phyloP scores from a whole-genome alignment of 176 grass and related monocot species.

The Zizania latifolia region DNA sequence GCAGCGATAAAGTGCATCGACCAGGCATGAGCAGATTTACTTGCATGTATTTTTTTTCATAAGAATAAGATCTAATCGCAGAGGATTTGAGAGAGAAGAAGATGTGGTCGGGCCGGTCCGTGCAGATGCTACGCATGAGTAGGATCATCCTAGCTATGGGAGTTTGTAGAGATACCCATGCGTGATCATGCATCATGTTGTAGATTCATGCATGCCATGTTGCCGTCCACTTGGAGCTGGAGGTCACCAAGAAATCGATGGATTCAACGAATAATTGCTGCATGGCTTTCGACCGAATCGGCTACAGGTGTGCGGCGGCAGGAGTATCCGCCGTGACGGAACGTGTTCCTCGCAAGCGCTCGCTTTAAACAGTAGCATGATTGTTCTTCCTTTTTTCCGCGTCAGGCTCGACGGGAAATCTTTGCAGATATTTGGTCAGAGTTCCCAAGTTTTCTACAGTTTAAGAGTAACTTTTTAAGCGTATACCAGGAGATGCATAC shows the following conservation, averaged over 20 bases:
- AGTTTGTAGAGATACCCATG: not conserved
- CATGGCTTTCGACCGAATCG: not conserved
- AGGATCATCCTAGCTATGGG: not conserved
- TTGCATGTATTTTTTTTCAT: too few species aligned
- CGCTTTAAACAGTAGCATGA: not conserved
- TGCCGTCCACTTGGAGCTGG: slow-evolving; percentile 23
- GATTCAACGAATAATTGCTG: slow-evolving; percentile 6
- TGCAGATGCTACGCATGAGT: not conserved
- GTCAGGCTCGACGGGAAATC: not conserved
- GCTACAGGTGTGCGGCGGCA: not conserved
- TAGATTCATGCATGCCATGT: slow-evolving; percentile 9
- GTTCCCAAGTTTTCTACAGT: too few species aligned
- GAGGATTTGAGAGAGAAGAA: too few species aligned
- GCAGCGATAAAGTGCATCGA: too few species aligned
- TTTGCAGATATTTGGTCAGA: not conserved
- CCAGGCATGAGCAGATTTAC: too few species aligned
- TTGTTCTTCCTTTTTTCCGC: not conserved
- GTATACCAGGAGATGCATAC: too few species aligned
- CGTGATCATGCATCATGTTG: not conserved
- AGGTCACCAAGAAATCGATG: not conserved
- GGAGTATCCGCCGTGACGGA: slow-evolving; percentile 6
- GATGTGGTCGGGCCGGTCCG: not conserved
- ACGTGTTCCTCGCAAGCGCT: not conserved
- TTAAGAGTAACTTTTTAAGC: too few species aligned
- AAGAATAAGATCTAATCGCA: too few species aligned